Evolutionary conservation across 306 rosid species (phyloP), one percentile per base, ranked within the genome.

Genomic region (Ammopiptanthus mongolicus): DNA sequence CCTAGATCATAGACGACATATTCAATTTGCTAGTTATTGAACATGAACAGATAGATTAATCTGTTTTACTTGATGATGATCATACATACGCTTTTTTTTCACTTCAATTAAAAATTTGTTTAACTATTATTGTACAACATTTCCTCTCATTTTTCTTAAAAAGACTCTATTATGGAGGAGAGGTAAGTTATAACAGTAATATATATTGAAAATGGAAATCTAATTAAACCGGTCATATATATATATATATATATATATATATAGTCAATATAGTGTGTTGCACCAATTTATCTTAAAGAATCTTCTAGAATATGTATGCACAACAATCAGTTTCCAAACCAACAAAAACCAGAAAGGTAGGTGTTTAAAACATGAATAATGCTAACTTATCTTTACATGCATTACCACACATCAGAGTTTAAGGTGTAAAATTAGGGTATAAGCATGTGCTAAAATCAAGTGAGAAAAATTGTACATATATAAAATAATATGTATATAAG

Each of bases 81-180:
- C 34, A 61, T 36, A 13, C 34, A 60, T 44, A 37, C 75, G 29
- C 22, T 67, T 46, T 7, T 3, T 28, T 55, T 29, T 65, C 80
- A 82, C 87, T 17, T 88, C 81, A 70, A 83, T 79, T 22, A 74
- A 50, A 60, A 74, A 52, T 3, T 86, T 88, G 19, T 80, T 87
- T n/a, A n/a, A 70, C 44, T 82, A 18, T 88, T 86, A 81, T n/a
- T n/a, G n/a, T n/a, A n/a, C 42, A 4, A 4, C 5, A 8, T 18
- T 6, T 11, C 8, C 39, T 14, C 37, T 28, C 46, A 1, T 15
- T 22, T 19, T 34, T 2, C n/a, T n/a, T n/a, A n/a, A n/a, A n/a
- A n/a, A n/a, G n/a, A n/a, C n/a, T n/a, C n/a, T n/a, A n/a, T 31
- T 52, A 36, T 41, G n/a, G n/a, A n/a, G n/a, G n/a, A n/a, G n/a